Evolutionary conservation across 2,329 filamentous ascomycete genomes (phyloP).

Genomic region (Neonectria punicea): DNA sequence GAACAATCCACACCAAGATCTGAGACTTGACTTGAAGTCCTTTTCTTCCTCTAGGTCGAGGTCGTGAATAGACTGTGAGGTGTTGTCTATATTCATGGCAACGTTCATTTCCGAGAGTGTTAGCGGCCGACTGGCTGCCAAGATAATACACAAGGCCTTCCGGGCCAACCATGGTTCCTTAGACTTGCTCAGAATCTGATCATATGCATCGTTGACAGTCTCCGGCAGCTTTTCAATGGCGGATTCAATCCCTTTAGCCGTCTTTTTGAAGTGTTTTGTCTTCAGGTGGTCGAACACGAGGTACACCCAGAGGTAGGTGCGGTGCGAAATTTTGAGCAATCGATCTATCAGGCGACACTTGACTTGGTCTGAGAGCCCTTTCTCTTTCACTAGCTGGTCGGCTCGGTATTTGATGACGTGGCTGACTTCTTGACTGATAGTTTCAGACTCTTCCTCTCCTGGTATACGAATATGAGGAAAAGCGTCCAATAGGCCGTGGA

Average conservation of each 20-base stretch:
- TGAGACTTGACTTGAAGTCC: conserved; percentile 32
- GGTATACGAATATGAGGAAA: conserved; percentile 48
- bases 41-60: conserved; percentile 37
- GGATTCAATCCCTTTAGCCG: conserved; percentile 24
- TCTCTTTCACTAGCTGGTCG: conserved; percentile 25
- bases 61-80: conserved; percentile 20
- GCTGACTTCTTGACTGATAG: conserved; percentile 50
- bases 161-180: conserved; percentile 27
- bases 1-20: conserved; percentile 44
- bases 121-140: conserved; percentile 41
- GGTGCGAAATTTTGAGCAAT: conserved; percentile 28
- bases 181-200: conserved; percentile 41
- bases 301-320: conserved; percentile 53
- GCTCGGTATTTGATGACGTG: conserved; percentile 46
- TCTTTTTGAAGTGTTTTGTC: conserved; percentile 35
- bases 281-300: conserved; percentile 48
- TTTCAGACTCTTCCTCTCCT: conserved; percentile 50
- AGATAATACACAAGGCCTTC: conserved; percentile 40
- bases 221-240: conserved; percentile 39
- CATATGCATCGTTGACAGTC: conserved; percentile 45
- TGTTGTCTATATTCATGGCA: conserved; percentile 34
- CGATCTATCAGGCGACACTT: conserved; percentile 31
- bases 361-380: conserved; percentile 25
- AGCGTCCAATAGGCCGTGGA: conserved; percentile 28
- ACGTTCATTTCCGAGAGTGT: conserved; percentile 45